Evolutionary conservation across 179 eudicot genomes (phyloP), one percentile per base, ranked within the genome.

Genomic region (Heliamphora pulchella): DNA sequence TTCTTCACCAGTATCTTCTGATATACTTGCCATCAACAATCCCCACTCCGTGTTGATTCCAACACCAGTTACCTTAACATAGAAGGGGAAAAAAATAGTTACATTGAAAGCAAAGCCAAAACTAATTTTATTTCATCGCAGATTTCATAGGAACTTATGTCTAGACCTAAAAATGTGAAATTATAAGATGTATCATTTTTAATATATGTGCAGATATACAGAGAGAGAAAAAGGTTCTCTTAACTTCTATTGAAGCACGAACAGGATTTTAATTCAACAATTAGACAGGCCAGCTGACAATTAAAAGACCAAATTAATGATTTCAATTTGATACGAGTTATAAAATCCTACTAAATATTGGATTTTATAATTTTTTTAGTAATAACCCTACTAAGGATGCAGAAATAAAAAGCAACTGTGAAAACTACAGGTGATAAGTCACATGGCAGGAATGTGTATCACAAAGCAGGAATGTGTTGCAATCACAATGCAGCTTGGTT

Each of bases 41-140:
- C 96, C 98, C 96, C 96, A 93, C 64, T 94, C 97, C 17, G 98
- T 94, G 80, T 94, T 93, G 54, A 93, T 93, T 81, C 98, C 97
- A 58, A 94, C 98, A 81, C 91, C 93, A 75, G 97, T 94, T 50
- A 94, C 95, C 98, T 94, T 76, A 47, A 79, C 58, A 81, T 15
- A 72, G 61, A 15, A 73, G 55, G 66, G 69, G 11, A 77, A 5
- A 71, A 4, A 51, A 51, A 79, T 71, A 47, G 2, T 68, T 17
- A 5, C 6, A 5, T 3, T 41, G 17, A 67, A 64, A 8, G 20
- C 9, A 67, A n/a, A 44, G 58, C 62, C 10, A 51, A 76, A 67
- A 39, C 14, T 66, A 44, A 78, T 41, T 8, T 64, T 41, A 44
- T 78, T 5, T 51, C 22, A 31, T 65, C 22, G 31, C 8, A 64